phyloP scores from a whole-genome alignment of 2,329 filamentous ascomycete species.

The Teratosphaeria destructans region DNA sequence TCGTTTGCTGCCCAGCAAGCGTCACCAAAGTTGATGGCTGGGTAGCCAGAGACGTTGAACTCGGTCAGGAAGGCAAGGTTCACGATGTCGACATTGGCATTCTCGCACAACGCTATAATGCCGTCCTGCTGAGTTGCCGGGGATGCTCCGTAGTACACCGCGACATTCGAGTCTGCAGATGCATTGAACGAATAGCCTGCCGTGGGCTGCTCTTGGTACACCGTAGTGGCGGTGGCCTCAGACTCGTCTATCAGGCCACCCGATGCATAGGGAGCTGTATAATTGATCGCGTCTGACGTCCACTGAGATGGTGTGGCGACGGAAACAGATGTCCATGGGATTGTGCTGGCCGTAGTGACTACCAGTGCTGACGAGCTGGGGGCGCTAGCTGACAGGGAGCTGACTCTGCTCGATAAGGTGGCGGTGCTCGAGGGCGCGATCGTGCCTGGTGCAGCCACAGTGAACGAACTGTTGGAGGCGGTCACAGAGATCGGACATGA shows the following conservation, averaged over 20 bases:
- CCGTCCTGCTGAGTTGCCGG: constrained; percentile 16
- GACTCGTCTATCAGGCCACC: neutral
- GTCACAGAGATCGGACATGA: neutral
- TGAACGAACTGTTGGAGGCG: neutral
- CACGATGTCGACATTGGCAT: constrained; percentile 28
- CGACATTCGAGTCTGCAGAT: constrained; percentile 18
- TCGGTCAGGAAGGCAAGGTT: constrained; percentile 25
- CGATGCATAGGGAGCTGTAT: neutral
- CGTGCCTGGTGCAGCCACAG: neutral
- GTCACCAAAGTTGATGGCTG: constrained; percentile 25
- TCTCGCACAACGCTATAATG: constrained; percentile 23
- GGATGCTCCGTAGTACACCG: constrained; percentile 24
- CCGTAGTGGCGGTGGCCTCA: neutral
- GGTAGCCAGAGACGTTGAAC: constrained; percentile 26
- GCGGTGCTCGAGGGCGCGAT: neutral
- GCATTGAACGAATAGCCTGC: constrained; percentile 18
- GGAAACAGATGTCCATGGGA: neutral
- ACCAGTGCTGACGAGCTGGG: too few species aligned
- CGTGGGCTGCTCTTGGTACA: neutral
- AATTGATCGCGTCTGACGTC: neutral
- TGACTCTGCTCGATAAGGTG: too few species aligned
- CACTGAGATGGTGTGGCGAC: neutral
- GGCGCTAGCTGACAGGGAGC: too few species aligned
- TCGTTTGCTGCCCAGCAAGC: constrained; percentile 27
- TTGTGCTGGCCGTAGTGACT: neutral